phyloP scores from a whole-genome alignment of 2,329 filamentous ascomycete species.

The Magnaporthiopsis incrustans region DNA sequence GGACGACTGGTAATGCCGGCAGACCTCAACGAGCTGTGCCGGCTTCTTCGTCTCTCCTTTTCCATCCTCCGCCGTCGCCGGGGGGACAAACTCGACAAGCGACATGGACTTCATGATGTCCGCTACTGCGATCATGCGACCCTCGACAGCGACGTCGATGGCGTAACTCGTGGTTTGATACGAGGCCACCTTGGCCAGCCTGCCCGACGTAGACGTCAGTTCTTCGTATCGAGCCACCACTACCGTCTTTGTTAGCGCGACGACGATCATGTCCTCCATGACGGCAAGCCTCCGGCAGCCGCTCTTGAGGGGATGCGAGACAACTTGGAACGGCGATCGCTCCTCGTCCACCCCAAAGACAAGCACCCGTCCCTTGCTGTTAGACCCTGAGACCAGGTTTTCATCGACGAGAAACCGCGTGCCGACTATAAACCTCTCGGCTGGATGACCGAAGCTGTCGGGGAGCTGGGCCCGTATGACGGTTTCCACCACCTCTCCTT shows the following conservation, averaged over 20 bases:
- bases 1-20: constrained; percentile 69
- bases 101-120: constrained; percentile 92
- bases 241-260: constrained; percentile 83
- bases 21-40: constrained; percentile 60
- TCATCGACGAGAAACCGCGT: constrained; percentile 69
- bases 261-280: constrained; percentile 64
- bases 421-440: constrained; percentile 83
- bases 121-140: constrained; percentile 70
- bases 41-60: constrained; percentile 26
- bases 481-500: constrained; percentile 71
- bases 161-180: constrained; percentile 81
- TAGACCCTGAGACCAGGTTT: constrained; percentile 11
- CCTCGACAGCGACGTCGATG: constrained; percentile 68
- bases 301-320: constrained; percentile 63
- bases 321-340: constrained; percentile 63
- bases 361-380: constrained; percentile 63
- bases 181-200: constrained; percentile 62
- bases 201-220: constrained; percentile 44
- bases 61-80: constrained; percentile 24
- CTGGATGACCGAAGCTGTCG: constrained; percentile 43
- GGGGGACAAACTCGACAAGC: constrained; percentile 62
- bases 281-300: constrained; percentile 57
- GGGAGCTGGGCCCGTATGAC: constrained; percentile 70
- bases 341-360: constrained; percentile 75
- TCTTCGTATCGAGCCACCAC: constrained; percentile 49